Conservation (phyloP, 106 monocot genomes). For the Dendrobium huoshanense region DNA sequence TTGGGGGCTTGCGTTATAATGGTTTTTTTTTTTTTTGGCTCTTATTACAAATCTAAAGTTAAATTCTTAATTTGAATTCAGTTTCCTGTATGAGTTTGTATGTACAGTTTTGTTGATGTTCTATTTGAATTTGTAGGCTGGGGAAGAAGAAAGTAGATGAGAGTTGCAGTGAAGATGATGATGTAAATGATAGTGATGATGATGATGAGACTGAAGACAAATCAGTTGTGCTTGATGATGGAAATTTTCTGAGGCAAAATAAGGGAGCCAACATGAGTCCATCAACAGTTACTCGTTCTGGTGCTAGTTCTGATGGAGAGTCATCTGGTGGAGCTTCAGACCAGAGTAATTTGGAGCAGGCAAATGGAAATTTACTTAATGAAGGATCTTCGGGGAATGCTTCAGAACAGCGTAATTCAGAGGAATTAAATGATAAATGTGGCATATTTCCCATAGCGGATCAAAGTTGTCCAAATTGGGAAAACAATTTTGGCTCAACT, state of each 20-base stretch:
- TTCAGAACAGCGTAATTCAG: slow-evolving; percentile 43
- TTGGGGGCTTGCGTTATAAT: neutral
- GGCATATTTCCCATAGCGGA: slow-evolving; percentile 7
- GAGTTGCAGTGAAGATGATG: slow-evolving; percentile 53
- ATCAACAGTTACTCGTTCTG: slow-evolving; percentile 22
- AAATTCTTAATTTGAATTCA: neutral
- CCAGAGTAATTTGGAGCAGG: slow-evolving; percentile 55
- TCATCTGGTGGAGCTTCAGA: slow-evolving; percentile 43
- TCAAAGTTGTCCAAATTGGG: slow-evolving; percentile 12
- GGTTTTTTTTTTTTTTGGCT: neutral
- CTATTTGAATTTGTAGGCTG: slow-evolving; percentile 39
- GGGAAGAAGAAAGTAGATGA: slow-evolving; percentile 73
- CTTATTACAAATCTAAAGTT: neutral
- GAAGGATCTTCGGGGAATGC: slow-evolving; percentile 9
- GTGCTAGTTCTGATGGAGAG: slow-evolving; percentile 40
- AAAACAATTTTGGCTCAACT: slow-evolving; percentile 25
- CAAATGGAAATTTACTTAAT: slow-evolving; percentile 10
- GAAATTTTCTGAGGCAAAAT: slow-evolving; percentile 18
- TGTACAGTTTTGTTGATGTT: neutral
- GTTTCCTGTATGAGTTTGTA: neutral
- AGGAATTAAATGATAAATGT: slow-evolving; percentile 24
- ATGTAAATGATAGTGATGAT: slow-evolving; percentile 32
- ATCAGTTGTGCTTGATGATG: slow-evolving; percentile 67
- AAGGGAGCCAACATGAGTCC: slow-evolving; percentile 26
- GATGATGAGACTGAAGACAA: slow-evolving; percentile 35